Evolutionary conservation across 768 basidiomycete genomes (phyloP), one percentile per base, ranked within the genome.

Genomic region (Tricholoma saponaceum): DNA sequence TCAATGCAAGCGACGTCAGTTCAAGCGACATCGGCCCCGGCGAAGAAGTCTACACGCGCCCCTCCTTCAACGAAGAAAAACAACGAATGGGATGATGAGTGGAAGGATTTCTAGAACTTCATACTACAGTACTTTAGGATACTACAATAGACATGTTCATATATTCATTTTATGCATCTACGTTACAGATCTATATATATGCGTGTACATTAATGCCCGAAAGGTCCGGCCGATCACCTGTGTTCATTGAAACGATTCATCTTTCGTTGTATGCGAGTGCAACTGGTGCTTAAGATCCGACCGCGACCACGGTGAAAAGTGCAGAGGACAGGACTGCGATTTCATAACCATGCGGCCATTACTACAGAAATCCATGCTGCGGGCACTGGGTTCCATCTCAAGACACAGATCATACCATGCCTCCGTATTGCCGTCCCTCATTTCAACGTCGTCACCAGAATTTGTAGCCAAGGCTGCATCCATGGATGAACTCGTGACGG

Each of bases 1-100:
- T 62, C 63, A 52, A 60, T 55, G 1, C 55, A 59, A 35, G 23
- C 58, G 5, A 61, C 60, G 12, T 58, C 62, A 5, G 18, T 20
- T 20, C 51, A 61, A 18, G 51, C 46, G 35, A 26, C 60, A 32
- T 8, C 30, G 30, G 51, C 57, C 28, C 49, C 57, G 23, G 50
- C 57, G 35, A 37, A 16, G 14, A 37, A 37, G 4, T 46, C 28
- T 26, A 51, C 55, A n/a, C 12, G 57, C 54, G n/a, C 57, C 12
- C 59, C 66, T 25, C 60, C 67, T n/a, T n/a, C n/a, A 30, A 55
- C 66, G 4, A 61, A 70, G 20, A 80, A 81, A 67, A 76, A 76
- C 52, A 83, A 79, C 60, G 83, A 82, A 41, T 90, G 89, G 85
- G 84, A 87, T 60, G 86, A 86, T 60, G 89, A 89, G 51, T 91